phyloP scores from a whole-genome alignment of 495 filamentous ascomycete species.

The Ramalina intermedia region DNA sequence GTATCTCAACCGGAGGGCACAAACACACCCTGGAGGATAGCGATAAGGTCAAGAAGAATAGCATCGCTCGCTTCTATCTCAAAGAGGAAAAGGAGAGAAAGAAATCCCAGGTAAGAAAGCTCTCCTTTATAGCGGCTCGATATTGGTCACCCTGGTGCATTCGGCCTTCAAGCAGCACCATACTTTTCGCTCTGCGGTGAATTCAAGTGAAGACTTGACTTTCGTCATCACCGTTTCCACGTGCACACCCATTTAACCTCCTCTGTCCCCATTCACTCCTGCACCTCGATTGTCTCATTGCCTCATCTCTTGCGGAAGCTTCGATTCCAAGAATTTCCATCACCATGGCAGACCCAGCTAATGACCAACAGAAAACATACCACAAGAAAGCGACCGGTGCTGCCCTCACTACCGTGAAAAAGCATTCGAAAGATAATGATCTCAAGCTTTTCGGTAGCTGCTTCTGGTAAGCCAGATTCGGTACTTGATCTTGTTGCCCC shows the following conservation, averaged over 20 bases:
- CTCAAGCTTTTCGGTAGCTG: slow-evolving; percentile 80
- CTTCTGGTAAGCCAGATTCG: slow-evolving; percentile 55
- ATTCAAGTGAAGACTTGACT: no score
- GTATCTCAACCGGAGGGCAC: slow-evolving; percentile 51
- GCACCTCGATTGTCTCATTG: slow-evolving; percentile 1
- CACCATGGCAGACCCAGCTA: slow-evolving; percentile 30
- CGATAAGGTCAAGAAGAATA: slow-evolving; percentile 77
- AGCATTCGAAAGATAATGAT: slow-evolving; percentile 52
- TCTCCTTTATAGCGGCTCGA: slow-evolving; percentile 6
- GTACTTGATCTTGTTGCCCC: neutral
- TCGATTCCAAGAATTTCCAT: neutral
- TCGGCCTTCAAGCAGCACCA: slow-evolving; percentile 11
- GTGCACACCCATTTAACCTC: neutral
- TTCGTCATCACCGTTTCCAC: no score
- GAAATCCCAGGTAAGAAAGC: slow-evolving; percentile 47
- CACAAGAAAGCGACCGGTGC: slow-evolving; percentile 71
- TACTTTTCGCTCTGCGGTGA: neutral
- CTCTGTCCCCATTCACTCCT: slow-evolving; percentile 8
- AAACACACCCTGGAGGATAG: slow-evolving; percentile 66
- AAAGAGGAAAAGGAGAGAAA: slow-evolving; percentile 56
- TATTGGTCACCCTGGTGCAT: neutral
- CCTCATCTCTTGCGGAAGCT: neutral
- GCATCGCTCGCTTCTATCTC: slow-evolving; percentile 50
- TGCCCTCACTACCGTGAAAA: slow-evolving; percentile 58
- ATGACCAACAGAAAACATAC: slow-evolving; percentile 51